Conservation (phyloP, 805 yeast species). For the Candida yuanshanica region DNA sequence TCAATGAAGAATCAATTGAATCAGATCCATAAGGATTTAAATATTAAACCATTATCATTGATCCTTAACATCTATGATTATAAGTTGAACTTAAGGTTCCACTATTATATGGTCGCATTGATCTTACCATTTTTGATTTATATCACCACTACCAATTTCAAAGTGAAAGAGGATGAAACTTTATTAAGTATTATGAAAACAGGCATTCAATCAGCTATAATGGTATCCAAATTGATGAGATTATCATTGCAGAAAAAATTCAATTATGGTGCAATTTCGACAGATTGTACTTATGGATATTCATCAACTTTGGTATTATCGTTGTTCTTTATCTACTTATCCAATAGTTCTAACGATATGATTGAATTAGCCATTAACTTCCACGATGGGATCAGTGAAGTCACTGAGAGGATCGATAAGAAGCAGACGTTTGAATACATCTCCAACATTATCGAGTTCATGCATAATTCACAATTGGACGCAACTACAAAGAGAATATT, state of each 20-base stretch:
- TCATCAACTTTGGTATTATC: constrained; percentile 37
- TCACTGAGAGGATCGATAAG: constrained; percentile 13
- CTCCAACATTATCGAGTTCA: constrained; percentile 17
- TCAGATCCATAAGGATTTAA: constrained; percentile 30
- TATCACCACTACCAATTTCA: constrained; percentile 30
- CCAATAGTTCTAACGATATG: constrained; percentile 20
- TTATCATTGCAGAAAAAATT: constrained; percentile 25
- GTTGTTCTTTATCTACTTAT: constrained; percentile 32
- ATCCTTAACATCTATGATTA: constrained; percentile 33
- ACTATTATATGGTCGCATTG: constrained; percentile 36
- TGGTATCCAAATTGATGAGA: constrained; percentile 33
- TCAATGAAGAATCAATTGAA: constrained; percentile 30
- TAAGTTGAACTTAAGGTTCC: constrained; percentile 35
- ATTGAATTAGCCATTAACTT: constrained; percentile 8
- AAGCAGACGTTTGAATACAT: constrained; percentile 17
- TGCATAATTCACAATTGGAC: constrained; percentile 27
- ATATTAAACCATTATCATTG: constrained; percentile 21
- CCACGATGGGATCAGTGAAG: constrained; percentile 1
- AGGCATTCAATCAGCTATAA: constrained; percentile 36
- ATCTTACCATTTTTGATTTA: constrained; percentile 39
- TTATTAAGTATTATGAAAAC: constrained; percentile 33
- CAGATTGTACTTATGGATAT: constrained; percentile 40
- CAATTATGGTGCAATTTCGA: constrained; percentile 39
- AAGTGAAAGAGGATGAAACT: constrained; percentile 35
- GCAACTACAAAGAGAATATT: constrained; percentile 38